Evolutionary conservation across 257 asterid species (phyloP).

Genomic region (Petunia secreta): DNA sequence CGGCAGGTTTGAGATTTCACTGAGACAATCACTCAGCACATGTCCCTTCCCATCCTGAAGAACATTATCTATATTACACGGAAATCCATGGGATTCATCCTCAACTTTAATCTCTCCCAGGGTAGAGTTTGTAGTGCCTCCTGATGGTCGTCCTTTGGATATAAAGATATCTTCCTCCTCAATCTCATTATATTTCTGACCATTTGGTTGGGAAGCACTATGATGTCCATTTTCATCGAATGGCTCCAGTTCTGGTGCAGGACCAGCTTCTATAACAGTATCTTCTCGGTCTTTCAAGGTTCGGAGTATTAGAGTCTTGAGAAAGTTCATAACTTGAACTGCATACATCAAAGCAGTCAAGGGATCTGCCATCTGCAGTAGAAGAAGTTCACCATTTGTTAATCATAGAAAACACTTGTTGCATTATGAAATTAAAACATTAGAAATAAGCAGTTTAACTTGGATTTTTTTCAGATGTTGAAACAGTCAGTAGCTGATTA

Average conservation of each 20-base stretch:
- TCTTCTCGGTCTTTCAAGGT: conserved; percentile 62
- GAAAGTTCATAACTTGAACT: conserved; percentile 79
- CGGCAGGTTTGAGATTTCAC: conserved; percentile 22
- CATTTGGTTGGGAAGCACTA: conserved; percentile 27
- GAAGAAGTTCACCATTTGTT: neutral
- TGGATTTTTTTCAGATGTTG: too few species aligned
- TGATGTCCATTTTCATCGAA: conserved; percentile 51
- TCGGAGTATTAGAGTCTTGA: conserved; percentile 57
- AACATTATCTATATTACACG: conserved; percentile 43
- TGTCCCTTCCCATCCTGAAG: conserved; percentile 36
- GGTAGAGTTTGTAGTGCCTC: conserved; percentile 20
- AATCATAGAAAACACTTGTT: neutral
- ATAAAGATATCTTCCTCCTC: conserved; percentile 24
- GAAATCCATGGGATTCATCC: conserved; percentile 34
- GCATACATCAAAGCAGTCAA: conserved; percentile 73
- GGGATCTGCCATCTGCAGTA: conserved; percentile 75
- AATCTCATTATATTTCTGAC: conserved; percentile 24
- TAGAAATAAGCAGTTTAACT: too few species aligned
- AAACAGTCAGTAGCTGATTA: too few species aligned
- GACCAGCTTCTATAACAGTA: conserved; percentile 38
- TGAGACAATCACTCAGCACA: conserved; percentile 26
- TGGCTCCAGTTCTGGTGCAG: conserved; percentile 40
- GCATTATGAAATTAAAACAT: neutral
- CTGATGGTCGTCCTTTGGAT: conserved; percentile 7
- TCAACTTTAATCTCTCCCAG: conserved; percentile 34